Evolutionary conservation across 306 rosid species (phyloP).

Genomic region (Alnus glutinosa): DNA sequence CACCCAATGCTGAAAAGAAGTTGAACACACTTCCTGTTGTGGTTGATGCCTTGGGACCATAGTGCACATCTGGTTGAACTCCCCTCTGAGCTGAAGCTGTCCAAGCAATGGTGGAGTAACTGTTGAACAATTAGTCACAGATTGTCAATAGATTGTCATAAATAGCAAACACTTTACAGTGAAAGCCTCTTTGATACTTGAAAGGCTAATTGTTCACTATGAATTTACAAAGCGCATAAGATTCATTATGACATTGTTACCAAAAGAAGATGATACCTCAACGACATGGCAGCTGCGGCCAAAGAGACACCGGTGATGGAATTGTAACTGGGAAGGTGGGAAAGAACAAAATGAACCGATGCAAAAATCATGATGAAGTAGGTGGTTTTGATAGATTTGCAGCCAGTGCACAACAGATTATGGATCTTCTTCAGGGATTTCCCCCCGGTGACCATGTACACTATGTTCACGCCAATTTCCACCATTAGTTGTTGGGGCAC

Average conservation of each 20-base stretch:
- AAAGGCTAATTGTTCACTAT: too few species aligned
- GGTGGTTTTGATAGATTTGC: slow-evolving; percentile 41
- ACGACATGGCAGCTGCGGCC: slow-evolving; percentile 46
- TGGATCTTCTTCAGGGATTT: slow-evolving; percentile 40
- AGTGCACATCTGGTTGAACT: slow-evolving; percentile 23
- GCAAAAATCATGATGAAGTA: slow-evolving; percentile 46
- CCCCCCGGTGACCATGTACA: slow-evolving; percentile 51
- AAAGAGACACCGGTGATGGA: slow-evolving; percentile 43
- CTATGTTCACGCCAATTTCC: slow-evolving; percentile 33
- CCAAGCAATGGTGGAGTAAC: slow-evolving; percentile 52
- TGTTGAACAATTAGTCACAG: slow-evolving; percentile 11
- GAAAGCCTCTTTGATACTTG: not conserved
- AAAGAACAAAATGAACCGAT: slow-evolving; percentile 39
- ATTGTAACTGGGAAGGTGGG: slow-evolving; percentile 49
- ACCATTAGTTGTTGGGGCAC: slow-evolving; percentile 49
- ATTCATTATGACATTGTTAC: too few species aligned
- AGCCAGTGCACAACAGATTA: slow-evolving; percentile 15
- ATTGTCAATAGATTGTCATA: not conserved
- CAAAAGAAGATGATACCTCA: slow-evolving; percentile 28
- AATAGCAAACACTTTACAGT: too few species aligned
- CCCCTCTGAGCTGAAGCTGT: slow-evolving; percentile 39
- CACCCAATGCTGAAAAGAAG: slow-evolving; percentile 42
- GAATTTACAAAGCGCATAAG: too few species aligned
- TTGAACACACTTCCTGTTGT: slow-evolving; percentile 27
- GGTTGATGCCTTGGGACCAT: slow-evolving; percentile 31